phyloP scores from a whole-genome alignment of 1,284 basidiomycete species.

The Microbotryum scabiosae region DNA sequence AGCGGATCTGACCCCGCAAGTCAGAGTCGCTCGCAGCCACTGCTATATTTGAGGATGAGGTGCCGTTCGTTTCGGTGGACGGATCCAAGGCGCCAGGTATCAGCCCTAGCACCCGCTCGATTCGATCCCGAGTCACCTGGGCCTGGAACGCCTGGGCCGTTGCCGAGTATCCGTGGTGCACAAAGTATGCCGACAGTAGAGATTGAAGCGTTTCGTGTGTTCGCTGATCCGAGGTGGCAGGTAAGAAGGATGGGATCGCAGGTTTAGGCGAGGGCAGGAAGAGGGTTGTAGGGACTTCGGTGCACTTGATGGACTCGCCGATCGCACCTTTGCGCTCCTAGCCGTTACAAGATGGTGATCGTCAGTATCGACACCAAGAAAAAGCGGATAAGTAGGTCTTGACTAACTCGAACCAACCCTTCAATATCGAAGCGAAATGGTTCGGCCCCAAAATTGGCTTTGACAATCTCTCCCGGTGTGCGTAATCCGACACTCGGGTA shows the following conservation, averaged over 20 bases:
- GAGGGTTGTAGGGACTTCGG: slow-evolving; percentile 2
- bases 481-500: slow-evolving; percentile 82
- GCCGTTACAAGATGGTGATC: neutral
- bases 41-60: neutral
- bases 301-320: slow-evolving; percentile 1
- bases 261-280: slow-evolving; percentile 4
- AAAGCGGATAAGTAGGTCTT: neutral
- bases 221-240: neutral
- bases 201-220: slow-evolving; percentile 20
- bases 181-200: slow-evolving; percentile 23
- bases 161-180: slow-evolving; percentile 22
- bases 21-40: neutral
- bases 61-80: neutral
- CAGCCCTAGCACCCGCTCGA: slow-evolving; percentile 10
- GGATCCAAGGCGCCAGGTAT: neutral
- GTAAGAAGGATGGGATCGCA: slow-evolving; percentile 14
- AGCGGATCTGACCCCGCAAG: slow-evolving; percentile 10
- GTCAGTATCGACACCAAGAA: neutral
- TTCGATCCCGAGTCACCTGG: slow-evolving; percentile 14
- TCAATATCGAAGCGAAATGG: slow-evolving; percentile 83
- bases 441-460: slow-evolving; percentile 75
- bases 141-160: slow-evolving; percentile 12
- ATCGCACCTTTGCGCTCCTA: slow-evolving; percentile 25
- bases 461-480: slow-evolving; percentile 59
- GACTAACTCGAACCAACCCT: slow-evolving; percentile 20